Evolutionary conservation across 768 basidiomycete genomes (phyloP).

Genomic region (Gloeopeniophorella convolvens): DNA sequence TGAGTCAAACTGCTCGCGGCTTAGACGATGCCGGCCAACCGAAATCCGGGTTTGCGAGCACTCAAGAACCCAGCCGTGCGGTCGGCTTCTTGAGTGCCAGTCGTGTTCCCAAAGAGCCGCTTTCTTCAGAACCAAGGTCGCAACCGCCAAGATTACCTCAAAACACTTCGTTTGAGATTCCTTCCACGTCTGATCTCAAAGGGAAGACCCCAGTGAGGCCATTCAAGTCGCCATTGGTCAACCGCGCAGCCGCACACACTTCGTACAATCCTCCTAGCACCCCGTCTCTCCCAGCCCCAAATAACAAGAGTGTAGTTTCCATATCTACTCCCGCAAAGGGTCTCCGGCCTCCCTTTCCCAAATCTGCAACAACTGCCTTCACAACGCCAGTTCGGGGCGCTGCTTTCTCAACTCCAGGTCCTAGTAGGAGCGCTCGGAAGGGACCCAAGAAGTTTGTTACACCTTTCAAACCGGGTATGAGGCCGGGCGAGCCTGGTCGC

Average conservation of each 20-base stretch:
- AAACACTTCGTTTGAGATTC: slow-evolving; percentile 5
- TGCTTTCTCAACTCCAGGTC: slow-evolving; percentile 8
- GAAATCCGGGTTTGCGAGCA: not conserved
- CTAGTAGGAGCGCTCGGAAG: slow-evolving; percentile 2
- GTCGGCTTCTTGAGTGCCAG: not conserved
- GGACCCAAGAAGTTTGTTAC: slow-evolving; percentile 40
- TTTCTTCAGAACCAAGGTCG: slow-evolving; percentile 1
- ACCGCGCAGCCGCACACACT: not conserved
- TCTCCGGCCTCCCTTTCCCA: not conserved
- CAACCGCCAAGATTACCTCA: not conserved
- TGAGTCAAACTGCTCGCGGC: not conserved
- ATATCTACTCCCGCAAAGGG: slow-evolving; percentile 8
- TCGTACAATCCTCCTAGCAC: not conserved
- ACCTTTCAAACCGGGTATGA: slow-evolving; percentile 52
- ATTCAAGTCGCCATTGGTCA: slow-evolving; percentile 18
- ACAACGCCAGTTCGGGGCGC: not conserved
- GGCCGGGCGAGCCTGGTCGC: slow-evolving; percentile 38
- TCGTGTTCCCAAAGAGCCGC: not conserved
- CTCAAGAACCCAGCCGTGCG: not conserved
- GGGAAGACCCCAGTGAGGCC: slow-evolving; percentile 2
- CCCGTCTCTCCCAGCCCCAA: not conserved
- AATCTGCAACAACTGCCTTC: not conserved
- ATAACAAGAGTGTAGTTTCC: not conserved
- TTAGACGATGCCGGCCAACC: not conserved
- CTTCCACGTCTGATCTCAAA: not conserved